Percentiles rank a stretch among this genome's conserved stretches.
Evolutionary conservation across 1,284 basidiomycete species (phyloP).

Genomic region (Pseudozyma pruni): DNA sequence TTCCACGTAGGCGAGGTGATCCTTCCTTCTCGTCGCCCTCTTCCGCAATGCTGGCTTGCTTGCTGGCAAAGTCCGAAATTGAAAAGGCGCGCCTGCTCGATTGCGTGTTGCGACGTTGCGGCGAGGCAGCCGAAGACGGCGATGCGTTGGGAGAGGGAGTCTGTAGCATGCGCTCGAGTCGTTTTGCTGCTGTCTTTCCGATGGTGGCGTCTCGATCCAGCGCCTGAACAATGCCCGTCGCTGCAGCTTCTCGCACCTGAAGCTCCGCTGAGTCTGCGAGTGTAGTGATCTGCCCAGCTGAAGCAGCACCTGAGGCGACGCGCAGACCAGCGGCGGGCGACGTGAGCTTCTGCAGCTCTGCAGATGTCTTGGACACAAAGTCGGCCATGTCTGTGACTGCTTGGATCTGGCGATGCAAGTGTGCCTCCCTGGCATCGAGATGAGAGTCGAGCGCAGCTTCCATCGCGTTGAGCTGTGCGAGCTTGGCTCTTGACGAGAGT

Average conservation of each 20-base stretch:
- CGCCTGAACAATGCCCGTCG: constrained; percentile 43
- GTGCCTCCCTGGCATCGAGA: constrained; percentile 29
- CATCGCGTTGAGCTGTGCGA: constrained; percentile 40
- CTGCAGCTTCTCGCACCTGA: constrained; percentile 18
- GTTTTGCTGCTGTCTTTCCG: constrained; percentile 55
- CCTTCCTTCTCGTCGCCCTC: constrained; percentile 7
- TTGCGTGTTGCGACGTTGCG: constrained; percentile 7
- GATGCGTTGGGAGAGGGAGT: constrained; percentile 20
- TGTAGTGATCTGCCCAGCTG: constrained; percentile 13
- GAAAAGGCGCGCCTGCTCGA: constrained; percentile 32
- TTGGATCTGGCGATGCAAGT: constrained; percentile 35
- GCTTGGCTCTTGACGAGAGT: constrained; percentile 36
- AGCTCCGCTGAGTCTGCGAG: constrained; percentile 29
- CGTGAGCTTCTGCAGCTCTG: constrained; percentile 26
- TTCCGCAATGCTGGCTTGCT: constrained; percentile 34
- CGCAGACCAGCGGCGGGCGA: constrained; percentile 1
- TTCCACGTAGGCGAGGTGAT: not conserved
- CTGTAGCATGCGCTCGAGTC: constrained; percentile 52
- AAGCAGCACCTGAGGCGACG: constrained; percentile 8
- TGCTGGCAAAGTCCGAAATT: constrained; percentile 29
- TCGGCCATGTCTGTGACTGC: constrained; percentile 41
- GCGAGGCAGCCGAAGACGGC: constrained; percentile 11
- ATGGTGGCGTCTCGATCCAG: constrained; percentile 53
- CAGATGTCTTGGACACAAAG: constrained; percentile 33
- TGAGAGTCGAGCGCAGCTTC: constrained; percentile 41